Evolutionary conservation across 352 stramenopile species (phyloP), one percentile per base, ranked within the genome.

Genomic region (Phytophthora palmivora): DNA sequence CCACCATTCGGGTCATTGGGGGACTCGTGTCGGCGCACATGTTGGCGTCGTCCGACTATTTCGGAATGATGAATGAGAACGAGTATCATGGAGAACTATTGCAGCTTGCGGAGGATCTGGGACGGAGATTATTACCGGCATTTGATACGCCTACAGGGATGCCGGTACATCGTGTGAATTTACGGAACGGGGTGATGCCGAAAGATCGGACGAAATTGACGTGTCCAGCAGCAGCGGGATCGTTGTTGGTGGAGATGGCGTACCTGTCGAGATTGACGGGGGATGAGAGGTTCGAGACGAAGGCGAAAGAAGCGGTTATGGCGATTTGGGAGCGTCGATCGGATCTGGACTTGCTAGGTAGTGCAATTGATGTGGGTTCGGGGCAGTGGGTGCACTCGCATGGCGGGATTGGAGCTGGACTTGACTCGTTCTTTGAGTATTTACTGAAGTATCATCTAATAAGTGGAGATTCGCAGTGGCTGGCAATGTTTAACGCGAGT

Each of bases 371-470:
- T 68, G 89, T 97, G 1, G 55, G 81, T 2, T 98, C 74, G 15
- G 96, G 96, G 8, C 55, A 90, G 41, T 96, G 87, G 88, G 53
- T 88, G 14, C 73, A 90, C 43, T 82, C 81, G 16, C 75, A 92
- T 37, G 87, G 90, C 6, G 80, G 92, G 32, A 94, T 98, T 48
- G 95, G 95, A 24, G 88, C 89, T 0, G 98, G 98, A 19, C 85
- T 97, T 1, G 97, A 99, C 74, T 98, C 92, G 42, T 99, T 97
- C 69, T 99, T 98, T 60, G 97, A 99, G 76, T 99, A 99, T 70
- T 64, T 98, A 32, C 67, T 98, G n/a, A 99, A 99, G 72, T 96
- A 97, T 59, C 92, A 98, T 64, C 76, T 99, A 32, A 71, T 99
- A n/a, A 98, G 98, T 68, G 92, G 92, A 18, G 92, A 99, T 52